Base-by-base conservation (phyloP, 2,329 filamentous ascomycete species). In the Cercospora zeina region DNA sequence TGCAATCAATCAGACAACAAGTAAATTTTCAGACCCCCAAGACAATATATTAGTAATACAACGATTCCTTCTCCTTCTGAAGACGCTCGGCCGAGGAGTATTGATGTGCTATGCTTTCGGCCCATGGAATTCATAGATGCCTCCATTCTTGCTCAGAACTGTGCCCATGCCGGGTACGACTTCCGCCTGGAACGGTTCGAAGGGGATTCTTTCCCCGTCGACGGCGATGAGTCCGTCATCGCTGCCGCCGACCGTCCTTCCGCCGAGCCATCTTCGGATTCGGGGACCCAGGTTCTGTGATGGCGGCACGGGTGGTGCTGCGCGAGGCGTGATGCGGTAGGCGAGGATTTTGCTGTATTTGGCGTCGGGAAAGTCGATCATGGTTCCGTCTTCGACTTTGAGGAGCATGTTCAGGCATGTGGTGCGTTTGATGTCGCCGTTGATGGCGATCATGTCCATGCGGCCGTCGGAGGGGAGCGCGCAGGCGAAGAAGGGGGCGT, bases 131-230 rank as follows among this genome's bases (percentile, higher is more conserved):
- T 96, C 91, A 74, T 91, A 96, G 59, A 83, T 77, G 63, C 87
- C 81, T 2, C 84, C 89, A 30, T 81, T 85, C 77, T 89, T 91
- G 54, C 90, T 91, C 66, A 97, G 79, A n/a, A 93, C 89, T 3
- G 89, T 91, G 0, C 91, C 95, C 24, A 99, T 80, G 0, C 89
- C 89, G 57, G 81, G 84, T 74, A 97, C 91, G 6, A 97, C 83
- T 77, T 99, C 95, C 2, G 88, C 91, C 79, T 99, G 95, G 73
- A 97, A 96, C 0, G 91, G 89, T 69, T 88, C 88, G 74, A 96
- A 97, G 0, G 91, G 89, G 2, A 96, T 82, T 58, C 85, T 83
- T 77, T 99, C 95, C 37, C 95, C 95, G 72, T 97, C 95, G 67
- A 99, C 91, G 74, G 91, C 96, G 74, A 99, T 96, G 74, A 90